Evolutionary conservation across 2,329 filamentous ascomycete species (phyloP).

Genomic region (Diplodia intermedia): DNA sequence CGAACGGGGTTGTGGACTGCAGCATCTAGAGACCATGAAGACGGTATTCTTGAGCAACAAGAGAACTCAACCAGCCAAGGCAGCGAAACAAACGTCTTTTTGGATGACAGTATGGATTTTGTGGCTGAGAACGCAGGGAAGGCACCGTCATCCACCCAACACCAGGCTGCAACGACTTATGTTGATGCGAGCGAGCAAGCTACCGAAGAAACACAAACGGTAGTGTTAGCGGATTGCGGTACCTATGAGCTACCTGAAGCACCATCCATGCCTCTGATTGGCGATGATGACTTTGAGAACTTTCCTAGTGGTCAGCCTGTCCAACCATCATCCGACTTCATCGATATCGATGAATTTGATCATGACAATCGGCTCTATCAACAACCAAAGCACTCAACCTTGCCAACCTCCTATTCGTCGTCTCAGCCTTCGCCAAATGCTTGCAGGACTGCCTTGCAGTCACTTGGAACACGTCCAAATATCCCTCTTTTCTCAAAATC

Average conservation of each 20-base stretch:
- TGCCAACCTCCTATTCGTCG: neutral
- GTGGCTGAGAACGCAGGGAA: neutral
- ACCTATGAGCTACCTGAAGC: neutral
- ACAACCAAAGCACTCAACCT: no score
- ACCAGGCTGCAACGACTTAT: conserved; percentile 1
- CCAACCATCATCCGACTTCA: conserved; percentile 16
- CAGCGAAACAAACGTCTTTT: neutral
- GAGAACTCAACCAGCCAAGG: neutral
- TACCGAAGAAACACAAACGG: neutral
- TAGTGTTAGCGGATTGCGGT: no score
- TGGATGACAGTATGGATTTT: neutral
- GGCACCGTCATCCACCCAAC: neutral
- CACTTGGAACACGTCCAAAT: neutral
- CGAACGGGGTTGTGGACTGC: conserved; percentile 44
- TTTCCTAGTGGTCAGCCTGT: conserved; percentile 11
- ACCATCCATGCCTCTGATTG: neutral
- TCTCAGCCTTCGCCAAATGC: neutral
- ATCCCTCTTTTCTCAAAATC: conserved; percentile 5
- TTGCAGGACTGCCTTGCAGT: neutral
- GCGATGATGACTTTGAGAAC: neutral
- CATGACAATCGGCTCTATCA: neutral
- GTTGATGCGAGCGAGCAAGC: neutral
- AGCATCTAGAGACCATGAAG: conserved; percentile 44
- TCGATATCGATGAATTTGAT: conserved; percentile 28
- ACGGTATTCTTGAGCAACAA: conserved; percentile 41